Evolutionary conservation across 2,329 filamentous ascomycete species (phyloP), one percentile per base, ranked within the genome.

Genomic region (Zymoseptoria pseudotritici): DNA sequence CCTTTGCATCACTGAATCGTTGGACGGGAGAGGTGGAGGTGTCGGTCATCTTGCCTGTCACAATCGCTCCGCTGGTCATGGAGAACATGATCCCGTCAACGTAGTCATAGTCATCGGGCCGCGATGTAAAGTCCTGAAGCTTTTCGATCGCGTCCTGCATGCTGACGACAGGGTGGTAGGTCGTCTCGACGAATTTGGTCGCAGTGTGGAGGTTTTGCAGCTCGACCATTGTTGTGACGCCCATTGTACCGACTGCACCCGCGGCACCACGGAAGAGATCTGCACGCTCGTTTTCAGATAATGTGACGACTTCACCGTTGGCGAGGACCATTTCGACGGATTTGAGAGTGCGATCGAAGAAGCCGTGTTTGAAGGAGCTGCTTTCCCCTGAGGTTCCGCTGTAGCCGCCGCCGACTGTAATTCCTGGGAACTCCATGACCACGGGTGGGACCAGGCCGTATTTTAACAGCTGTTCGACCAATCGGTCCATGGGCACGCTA

Each of bases 371-470:
- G 75, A 90, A 91, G 19, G 81, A 85, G 64, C 83, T 86, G 73
- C 84, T 88, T 72, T 89, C 86, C 26, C 26, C 26, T 29, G 26
- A 29, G 26, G 26, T 29, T 9, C 86, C 87, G 52, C 84, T 82
- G 71, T 86, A 88, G 2, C 83, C 86, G 42, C 86, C 86, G 22
- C 86, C 86, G 5, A 82, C 83, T 1, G 86, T 89, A 69, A 89
- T 89, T n/a, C 84, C 86, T 2, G 85, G 86, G 59, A 89, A 88
- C 69, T 89, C 86, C 82, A 87, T 87, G 4, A 88, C 85, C 0
- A 89, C 84, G 0, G 83, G 82, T 0, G 86, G 85, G 2, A 88
- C 76, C 1, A 88, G 75, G 1, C 79, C 80, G 57, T 82, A 73
- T 20, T 75, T 72, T n/a, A 86, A 67, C 0, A 85, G 83, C 3